Base-by-base conservation (phyloP, 352 stramenopile genomes). In the Phytophthora rubi region DNA sequence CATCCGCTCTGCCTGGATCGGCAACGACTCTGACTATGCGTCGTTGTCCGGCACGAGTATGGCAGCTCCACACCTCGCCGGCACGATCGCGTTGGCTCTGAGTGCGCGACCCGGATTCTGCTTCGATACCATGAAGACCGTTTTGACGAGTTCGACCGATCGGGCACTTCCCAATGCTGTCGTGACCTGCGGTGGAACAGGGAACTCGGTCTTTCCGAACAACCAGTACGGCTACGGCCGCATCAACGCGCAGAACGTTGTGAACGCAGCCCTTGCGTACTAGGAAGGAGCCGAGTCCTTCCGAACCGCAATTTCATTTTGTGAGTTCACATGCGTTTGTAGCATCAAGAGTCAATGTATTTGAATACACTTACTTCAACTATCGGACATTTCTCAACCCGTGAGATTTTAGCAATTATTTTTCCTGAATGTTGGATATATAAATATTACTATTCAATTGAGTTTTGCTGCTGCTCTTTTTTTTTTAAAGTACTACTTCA, bases 41-140 rank as follows among this genome's bases (percentile, higher is more conserved):
- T 61, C 68, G n/a, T 57, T 76, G n/a, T 88, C 82, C 3, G 82
- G 82, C 3, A 88, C 82, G 60, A 87, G 77, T 37, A 89, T 90
- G 82, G 80, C 82, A 37, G 56, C 76, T 0, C 82, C 81, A 23
- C 79, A 89, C 30, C 56, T 90, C 2, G 67, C 72, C 0, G 82
- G 82, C 12, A 80, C 79, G 12, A 83, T 88, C 5, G 83, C 83
- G 15, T 62, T 91, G 53, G 37, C 79, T 53, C 60, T 90, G 28
- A 79, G 71, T 45, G 79, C 65, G 18, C 61, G 73, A 10, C 75
- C 75, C 21, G 69, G 65, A 16, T 64, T 85, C 18, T 71, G 59
- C 13, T 76, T 79, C 51, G 65, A 79, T 18, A 65, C 37, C 2
- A 58, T 86, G 55, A 79, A 78, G 62, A 47, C 56, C 0, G 44